Evolutionary conservation across 768 basidiomycete species (phyloP).

Genomic region (Mrakia blollopis): DNA sequence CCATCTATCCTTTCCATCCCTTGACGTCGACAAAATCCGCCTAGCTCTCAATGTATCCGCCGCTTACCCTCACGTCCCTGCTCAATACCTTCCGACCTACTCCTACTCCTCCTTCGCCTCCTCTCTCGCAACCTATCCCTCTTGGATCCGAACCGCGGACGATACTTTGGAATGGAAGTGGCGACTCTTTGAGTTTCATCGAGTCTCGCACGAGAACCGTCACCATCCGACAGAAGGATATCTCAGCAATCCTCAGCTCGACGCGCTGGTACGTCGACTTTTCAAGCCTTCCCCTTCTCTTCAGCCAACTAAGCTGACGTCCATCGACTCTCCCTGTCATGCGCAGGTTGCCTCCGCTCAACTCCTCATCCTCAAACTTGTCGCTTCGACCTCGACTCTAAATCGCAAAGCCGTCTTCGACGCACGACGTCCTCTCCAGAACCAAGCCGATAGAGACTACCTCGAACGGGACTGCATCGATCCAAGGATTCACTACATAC

Average conservation of each 20-base stretch:
- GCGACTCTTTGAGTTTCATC: neutral
- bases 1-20: neutral
- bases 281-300: neutral
- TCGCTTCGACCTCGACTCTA: neutral
- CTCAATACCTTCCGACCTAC: neutral
- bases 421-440: neutral
- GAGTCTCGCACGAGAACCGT: neutral
- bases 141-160: neutral
- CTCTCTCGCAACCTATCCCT: neutral
- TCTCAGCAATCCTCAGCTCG: neutral
- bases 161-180: neutral
- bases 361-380: neutral
- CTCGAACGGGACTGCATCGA: neutral
- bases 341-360: neutral
- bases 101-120: neutral
- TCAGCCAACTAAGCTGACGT: neutral
- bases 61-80: neutral
- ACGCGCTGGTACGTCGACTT: neutral
- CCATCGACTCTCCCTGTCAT: neutral
- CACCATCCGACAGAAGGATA: neutral
- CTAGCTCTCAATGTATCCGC: neutral
- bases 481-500: neutral
- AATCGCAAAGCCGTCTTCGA: neutral
- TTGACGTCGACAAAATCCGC: neutral
- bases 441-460: neutral